These are phyloP conservation scores for Neurospora sp. DNA, from an alignment of 495 filamentous ascomycete genomes.

Conservation along the genomic window DNA sequence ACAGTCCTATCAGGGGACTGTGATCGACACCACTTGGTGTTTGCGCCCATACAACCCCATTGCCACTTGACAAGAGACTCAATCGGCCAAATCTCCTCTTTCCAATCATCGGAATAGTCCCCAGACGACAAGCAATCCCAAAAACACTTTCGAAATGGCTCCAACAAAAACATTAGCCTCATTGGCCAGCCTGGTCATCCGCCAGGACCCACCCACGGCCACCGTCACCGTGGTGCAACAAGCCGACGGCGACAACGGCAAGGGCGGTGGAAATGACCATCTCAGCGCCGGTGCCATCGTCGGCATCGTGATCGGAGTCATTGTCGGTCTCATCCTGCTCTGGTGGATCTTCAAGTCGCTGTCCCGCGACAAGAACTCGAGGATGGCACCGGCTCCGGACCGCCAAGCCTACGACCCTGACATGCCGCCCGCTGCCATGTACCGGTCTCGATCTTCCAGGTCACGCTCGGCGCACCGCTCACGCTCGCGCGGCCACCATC, in stretches of 20 bases:
- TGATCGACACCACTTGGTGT: not conserved
- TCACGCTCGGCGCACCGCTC: not conserved
- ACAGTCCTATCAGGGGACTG: not conserved
- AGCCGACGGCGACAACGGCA: not conserved
- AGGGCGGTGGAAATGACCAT: not conserved
- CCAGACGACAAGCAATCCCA: not conserved
- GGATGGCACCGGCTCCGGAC: slow-evolving; percentile 3
- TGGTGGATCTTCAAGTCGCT: slow-evolving; percentile 12
- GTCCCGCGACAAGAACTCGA: slow-evolving; percentile 1
- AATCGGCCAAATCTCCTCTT: not conserved
- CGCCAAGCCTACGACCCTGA: slow-evolving; percentile 21
- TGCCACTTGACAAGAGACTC: not conserved
- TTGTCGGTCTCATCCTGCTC: slow-evolving; percentile 17
- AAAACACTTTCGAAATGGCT: slow-evolving; percentile 3
- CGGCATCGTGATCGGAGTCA: slow-evolving; percentile 20
- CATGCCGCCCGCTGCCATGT: not conserved
- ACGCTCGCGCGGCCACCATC: not conserved
- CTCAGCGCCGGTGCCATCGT: slow-evolving; percentile 16
- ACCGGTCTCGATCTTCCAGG: slow-evolving; percentile 4
- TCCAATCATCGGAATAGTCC: not conserved
- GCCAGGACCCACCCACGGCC: slow-evolving; percentile 5
- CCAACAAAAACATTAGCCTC: slow-evolving; percentile 15
- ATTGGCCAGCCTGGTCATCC: slow-evolving; percentile 1
- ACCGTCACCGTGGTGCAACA: slow-evolving; percentile 8
- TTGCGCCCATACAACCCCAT: not conserved